Conservation (phyloP, 2,329 filamentous ascomycete species). For the Colletotrichum lini region DNA sequence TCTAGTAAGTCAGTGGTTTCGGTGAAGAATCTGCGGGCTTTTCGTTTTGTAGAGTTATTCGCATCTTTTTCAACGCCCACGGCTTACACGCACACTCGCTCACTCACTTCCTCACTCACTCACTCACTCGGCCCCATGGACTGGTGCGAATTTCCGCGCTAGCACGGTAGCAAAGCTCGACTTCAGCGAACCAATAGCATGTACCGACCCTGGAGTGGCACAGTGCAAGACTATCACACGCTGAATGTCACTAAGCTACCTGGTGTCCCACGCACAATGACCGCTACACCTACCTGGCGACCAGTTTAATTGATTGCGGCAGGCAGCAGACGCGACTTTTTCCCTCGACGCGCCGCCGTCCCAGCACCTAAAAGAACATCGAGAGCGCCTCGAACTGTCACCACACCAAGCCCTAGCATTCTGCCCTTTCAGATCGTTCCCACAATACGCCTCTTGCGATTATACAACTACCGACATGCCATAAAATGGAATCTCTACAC, state of each 20-base stretch:
- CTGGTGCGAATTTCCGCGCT: not conserved
- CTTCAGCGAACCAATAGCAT: not conserved
- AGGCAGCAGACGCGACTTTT: constrained; percentile 43
- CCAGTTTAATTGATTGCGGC: constrained; percentile 33
- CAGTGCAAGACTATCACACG: not conserved
- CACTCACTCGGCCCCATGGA: not conserved
- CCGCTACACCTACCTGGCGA: constrained; percentile 25
- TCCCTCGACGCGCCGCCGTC: constrained; percentile 35
- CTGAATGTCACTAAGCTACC: not conserved
- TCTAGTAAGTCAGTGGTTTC: too few species aligned
- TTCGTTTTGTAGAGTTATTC: too few species aligned
- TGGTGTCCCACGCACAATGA: constrained; percentile 14
- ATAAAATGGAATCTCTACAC: constrained; percentile 32
- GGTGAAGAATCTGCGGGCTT: rapidly evolving
- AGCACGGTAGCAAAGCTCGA: not conserved
- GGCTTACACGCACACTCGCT: not conserved
- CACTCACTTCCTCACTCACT: not conserved
- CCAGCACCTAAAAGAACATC: not conserved
- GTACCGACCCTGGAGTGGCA: not conserved
- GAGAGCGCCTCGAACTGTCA: not conserved
- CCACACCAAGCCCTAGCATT: not conserved
- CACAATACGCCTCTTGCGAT: constrained; percentile 1
- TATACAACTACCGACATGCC: constrained; percentile 26
- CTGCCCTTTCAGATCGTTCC: not conserved
- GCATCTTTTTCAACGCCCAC: not conserved